A percentile compares a stretch with the other conserved stretches of the same genome.
These are phyloP conservation scores for Penicillium daleae DNA, from an alignment of 495 filamentous ascomycete genomes.

Conservation along the genomic window DNA sequence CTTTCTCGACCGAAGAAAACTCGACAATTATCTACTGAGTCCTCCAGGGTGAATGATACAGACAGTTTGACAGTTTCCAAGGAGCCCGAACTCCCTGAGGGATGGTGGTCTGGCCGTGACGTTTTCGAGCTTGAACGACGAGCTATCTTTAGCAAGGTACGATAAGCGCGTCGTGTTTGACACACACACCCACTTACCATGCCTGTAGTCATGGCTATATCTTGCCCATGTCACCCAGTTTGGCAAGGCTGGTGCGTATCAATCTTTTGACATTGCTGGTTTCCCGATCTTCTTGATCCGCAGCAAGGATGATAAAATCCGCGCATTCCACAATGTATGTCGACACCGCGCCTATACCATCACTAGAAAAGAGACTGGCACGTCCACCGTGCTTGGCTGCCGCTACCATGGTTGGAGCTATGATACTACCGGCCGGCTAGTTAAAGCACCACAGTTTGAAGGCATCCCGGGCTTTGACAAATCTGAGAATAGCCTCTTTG, in stretches of 20 bases:
- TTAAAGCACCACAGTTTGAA: slow-evolving; percentile 64
- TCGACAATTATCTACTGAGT: not conserved
- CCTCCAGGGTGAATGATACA: not conserved
- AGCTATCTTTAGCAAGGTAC: slow-evolving; percentile 55
- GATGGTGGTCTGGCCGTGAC: slow-evolving; percentile 49
- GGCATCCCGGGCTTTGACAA: slow-evolving; percentile 59
- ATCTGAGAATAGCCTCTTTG: slow-evolving; percentile 53
- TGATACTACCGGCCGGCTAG: slow-evolving; percentile 55
- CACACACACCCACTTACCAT: not conserved
- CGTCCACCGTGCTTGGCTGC: slow-evolving; percentile 56
- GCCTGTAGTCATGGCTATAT: slow-evolving; percentile 51
- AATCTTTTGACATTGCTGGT: slow-evolving; percentile 51
- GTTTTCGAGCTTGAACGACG: slow-evolving; percentile 57
- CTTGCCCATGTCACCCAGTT: slow-evolving; percentile 51
- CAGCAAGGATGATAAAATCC: slow-evolving; percentile 52
- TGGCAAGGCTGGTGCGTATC: slow-evolving; percentile 52
- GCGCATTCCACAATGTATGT: slow-evolving; percentile 65
- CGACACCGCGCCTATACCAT: slow-evolving; percentile 62
- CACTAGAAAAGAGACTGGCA: slow-evolving; percentile 53
- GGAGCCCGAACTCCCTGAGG: slow-evolving; percentile 44
- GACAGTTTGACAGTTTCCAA: slow-evolving; percentile 31
- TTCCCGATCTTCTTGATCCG: slow-evolving; percentile 53
- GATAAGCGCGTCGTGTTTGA: not conserved
- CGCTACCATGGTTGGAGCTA: slow-evolving; percentile 69
- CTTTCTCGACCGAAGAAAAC: slow-evolving; percentile 9